Evolutionary conservation across 2,329 filamentous ascomycete genomes (phyloP), one percentile per base, ranked within the genome.

Genomic region (Talaromyces sp.): DNA sequence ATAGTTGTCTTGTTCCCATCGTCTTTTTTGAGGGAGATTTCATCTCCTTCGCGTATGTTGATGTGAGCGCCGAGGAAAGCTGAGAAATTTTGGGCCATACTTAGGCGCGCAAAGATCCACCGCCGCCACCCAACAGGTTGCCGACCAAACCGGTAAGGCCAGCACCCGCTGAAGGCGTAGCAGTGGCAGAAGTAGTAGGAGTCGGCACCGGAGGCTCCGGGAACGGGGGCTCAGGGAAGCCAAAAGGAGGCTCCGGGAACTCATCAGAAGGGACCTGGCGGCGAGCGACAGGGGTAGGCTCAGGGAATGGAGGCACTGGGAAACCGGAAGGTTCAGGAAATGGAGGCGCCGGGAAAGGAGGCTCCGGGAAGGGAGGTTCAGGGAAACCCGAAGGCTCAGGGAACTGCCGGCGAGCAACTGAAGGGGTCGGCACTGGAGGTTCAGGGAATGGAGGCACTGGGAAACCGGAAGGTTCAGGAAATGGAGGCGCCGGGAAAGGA

Each of bases 171-270:
- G 21, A 35, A 24, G 55, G 24, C 1, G 35, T 19, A 56, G 54
- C 17, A 9, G 54, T 53, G 8, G 31, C 19, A 52, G 54, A 49
- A 27, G 52, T 21, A 31, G 43, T 19, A 50, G 50, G 55, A 13
- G 31, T 32, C 10, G 41, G 54, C n/a, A 57, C 50, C 5, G 32
- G 43, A 46, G 53, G 38, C 26, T 26, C 51, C 17, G 58, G 51
- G 21, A 59, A 55, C 6, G 58, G 52, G 11, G 58, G 58, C 14
- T 38, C 19, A 1, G 58, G 54, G 35, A 52, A 52, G 2, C 35
- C 35, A 43, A 24, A 27, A 55, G 57, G 51, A 55, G 32, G 10
- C 38, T 46, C 57, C 14, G 57, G 57, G 27, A 59, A 46, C 29
- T 13, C n/a, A n/a, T 3, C 3, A 11, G 38, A 11, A 41, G n/a